These are phyloP conservation scores for Schwanniomyces polymorphus DNA, from an alignment of 805 yeast species.

Conservation along the genomic window DNA sequence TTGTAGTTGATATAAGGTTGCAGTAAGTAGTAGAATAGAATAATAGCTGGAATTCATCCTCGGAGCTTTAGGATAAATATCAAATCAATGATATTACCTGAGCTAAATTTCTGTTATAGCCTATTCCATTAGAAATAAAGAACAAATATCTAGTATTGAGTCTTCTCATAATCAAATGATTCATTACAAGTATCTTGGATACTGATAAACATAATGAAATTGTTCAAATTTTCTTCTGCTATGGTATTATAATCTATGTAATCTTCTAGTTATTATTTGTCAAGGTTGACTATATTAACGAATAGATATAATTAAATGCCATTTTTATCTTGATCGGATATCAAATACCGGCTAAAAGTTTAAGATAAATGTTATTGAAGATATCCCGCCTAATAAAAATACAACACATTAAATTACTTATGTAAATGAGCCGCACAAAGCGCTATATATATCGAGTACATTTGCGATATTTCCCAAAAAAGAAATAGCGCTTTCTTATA, in stretches of 20 bases:
- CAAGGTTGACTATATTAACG: background rate
- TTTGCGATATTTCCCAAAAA: background rate
- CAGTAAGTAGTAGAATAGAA: background rate
- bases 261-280: background rate
- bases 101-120: background rate
- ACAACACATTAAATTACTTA: too few species aligned
- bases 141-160: too few species aligned
- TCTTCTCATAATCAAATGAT: background rate
- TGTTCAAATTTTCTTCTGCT: too few species aligned
- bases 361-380: too few species aligned
- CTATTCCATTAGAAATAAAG: slow-evolving; percentile 7
- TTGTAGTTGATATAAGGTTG: background rate
- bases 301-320: background rate
- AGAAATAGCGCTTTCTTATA: background rate
- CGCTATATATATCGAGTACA: background rate
- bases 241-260: background rate
- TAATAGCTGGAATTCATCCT: background rate
- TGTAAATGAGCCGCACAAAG: background rate
- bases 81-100: background rate
- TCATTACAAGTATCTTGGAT: background rate
- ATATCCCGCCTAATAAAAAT: too few species aligned
- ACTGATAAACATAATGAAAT: background rate
- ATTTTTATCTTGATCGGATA: too few species aligned
- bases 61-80: background rate
- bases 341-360: background rate